These are phyloP conservation scores for Phylloporus arenicola DNA, from an alignment of 768 basidiomycete species.

Conservation along the genomic window DNA sequence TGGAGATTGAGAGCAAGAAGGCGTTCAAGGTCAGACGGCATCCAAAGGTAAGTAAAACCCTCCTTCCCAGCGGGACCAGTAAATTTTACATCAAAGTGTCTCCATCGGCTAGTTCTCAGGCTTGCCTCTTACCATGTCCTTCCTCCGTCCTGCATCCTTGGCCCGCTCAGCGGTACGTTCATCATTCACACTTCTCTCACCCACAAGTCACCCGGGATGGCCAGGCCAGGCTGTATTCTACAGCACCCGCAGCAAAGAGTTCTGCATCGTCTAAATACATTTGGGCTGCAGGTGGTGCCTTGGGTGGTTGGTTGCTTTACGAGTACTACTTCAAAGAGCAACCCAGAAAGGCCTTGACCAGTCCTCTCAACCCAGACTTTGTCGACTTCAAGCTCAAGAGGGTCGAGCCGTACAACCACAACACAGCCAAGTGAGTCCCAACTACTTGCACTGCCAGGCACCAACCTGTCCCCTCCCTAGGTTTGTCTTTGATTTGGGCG, in stretches of 20 bases:
- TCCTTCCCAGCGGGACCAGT: slow-evolving; percentile 1
- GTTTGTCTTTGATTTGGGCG: slow-evolving; percentile 77
- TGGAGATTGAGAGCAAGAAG: slow-evolving; percentile 11
- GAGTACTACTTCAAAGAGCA: slow-evolving; percentile 43
- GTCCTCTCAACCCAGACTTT: slow-evolving; percentile 72
- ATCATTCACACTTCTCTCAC: not conserved
- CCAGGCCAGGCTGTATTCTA: slow-evolving; percentile 44
- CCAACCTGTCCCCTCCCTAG: slow-evolving; percentile 31
- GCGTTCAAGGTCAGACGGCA: slow-evolving; percentile 13
- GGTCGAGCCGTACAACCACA: slow-evolving; percentile 88
- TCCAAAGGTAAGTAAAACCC: slow-evolving; percentile 14
- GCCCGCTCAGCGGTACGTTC: slow-evolving; percentile 40
- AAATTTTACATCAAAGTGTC: slow-evolving; percentile 6
- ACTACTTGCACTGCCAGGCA: not conserved
- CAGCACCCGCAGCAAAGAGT: slow-evolving; percentile 41
- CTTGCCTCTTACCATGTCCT: slow-evolving; percentile 35
- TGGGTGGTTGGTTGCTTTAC: slow-evolving; percentile 42
- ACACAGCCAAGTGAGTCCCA: slow-evolving; percentile 64
- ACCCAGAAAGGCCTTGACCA: slow-evolving; percentile 44
- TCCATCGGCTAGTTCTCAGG: slow-evolving; percentile 9
- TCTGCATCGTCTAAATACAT: slow-evolving; percentile 47
- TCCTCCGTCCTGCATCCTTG: slow-evolving; percentile 35
- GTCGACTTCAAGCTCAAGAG: slow-evolving; percentile 79
- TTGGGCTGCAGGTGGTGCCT: slow-evolving; percentile 32
- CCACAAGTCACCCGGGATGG: not conserved